Evolutionary conservation across 2,329 filamentous ascomycete species (phyloP).

Genomic region (Chlorencoelia australis): DNA sequence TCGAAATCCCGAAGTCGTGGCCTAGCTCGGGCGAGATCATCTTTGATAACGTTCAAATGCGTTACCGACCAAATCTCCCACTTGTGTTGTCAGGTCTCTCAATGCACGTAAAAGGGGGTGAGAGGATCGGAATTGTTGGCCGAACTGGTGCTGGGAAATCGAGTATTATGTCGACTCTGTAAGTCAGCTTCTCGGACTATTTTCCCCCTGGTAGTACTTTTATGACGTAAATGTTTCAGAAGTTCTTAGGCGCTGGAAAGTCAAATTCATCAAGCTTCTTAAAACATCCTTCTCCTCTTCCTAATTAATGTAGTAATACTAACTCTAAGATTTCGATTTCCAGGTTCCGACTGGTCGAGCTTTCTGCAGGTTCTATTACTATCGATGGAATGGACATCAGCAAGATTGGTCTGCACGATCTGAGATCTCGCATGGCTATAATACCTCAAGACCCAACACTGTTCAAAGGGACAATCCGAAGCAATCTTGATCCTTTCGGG

Average conservation of each 20-base stretch:
- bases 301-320: no score
- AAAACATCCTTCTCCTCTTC: no score
- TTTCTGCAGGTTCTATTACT: constrained; percentile 50
- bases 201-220: no score
- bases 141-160: constrained; percentile 77
- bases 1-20: constrained; percentile 67
- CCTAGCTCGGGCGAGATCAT: constrained; percentile 76
- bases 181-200: no score
- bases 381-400: constrained; percentile 62
- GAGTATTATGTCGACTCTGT: constrained; percentile 71
- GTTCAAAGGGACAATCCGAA: constrained; percentile 70
- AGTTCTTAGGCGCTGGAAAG: no score
- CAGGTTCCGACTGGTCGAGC: constrained; percentile 68
- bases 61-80: constrained; percentile 62
- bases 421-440: constrained; percentile 68
- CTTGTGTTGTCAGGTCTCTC: constrained; percentile 61
- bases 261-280: no score
- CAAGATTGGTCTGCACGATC: constrained; percentile 62
- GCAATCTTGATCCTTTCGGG: constrained; percentile 71
- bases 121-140: constrained; percentile 73
- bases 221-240: no score
- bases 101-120: constrained; percentile 65
- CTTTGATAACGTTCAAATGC: constrained; percentile 69
- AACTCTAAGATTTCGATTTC: no score
- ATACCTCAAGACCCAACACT: constrained; percentile 80